Evolutionary conservation across 805 yeast species (phyloP), one percentile per base, ranked within the genome.

Genomic region (Zygotorulaspora sp.): DNA sequence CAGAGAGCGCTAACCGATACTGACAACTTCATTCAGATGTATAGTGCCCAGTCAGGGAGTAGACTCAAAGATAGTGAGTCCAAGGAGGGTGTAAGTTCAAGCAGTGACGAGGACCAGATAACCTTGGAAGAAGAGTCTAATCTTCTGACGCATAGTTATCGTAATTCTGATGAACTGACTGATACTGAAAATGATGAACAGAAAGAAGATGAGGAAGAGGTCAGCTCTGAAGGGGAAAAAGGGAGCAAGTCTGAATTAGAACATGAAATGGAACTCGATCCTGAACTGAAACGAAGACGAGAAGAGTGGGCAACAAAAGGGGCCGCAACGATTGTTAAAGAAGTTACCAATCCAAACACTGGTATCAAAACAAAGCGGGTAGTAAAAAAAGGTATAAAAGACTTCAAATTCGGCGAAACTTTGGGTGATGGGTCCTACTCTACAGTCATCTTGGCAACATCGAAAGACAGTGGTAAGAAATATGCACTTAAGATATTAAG

Each of bases 361-460:
- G 86, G 85, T 8, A 64, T 75, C 55, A 61, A 66, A 5, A 62
- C 60, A 52, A 81, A 74, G 41, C 72, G 66, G 55, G 66, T 71
- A 38, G 77, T 69, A 30, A 73, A 58, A 61, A 69, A 56, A 61
- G 77, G 63, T 14, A 94, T 87, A 9, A 77, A 80, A 48, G 98
- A 92, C 57, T 92, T 89, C 61, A 82, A 79, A 45, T 87, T 92
- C 57, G 94, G 95, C 7, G 78, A 85, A 12, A 78, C 83, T 30
- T 74, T 92, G 19, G 99, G 99, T 20, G 95, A 86, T 57, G 99
- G 99, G 2, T 87, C 96, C 5, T 92, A 90, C 58, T 88, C 97
- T 7, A 89, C 95, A 1, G 99, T 90, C 3, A 75, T 78, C 49
- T 74, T 86, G 26, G 98, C 97, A 0, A 74, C 85, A 1, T 95